Evolutionary conservation across 352 stramenopile species (phyloP).

Genomic region (Phytophthora pseudosyringae): DNA sequence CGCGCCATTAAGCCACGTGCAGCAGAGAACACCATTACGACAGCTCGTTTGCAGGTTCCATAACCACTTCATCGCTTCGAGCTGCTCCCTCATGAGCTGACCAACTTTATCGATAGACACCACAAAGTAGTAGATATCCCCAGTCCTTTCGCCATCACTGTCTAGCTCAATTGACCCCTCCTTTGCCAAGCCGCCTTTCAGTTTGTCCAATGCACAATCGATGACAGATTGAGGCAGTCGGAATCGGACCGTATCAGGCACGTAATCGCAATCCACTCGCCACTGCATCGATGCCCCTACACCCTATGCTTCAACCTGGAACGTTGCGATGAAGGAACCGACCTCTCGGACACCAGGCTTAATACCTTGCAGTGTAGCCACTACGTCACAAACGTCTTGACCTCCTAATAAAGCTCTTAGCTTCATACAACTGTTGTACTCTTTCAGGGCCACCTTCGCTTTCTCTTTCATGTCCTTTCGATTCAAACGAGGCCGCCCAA

Average conservation of each 20-base stretch:
- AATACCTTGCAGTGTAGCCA: background rate
- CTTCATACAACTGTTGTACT: conserved; percentile 11
- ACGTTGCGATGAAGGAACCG: background rate
- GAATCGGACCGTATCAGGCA: background rate
- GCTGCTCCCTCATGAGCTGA: background rate
- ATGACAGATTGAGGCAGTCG: background rate
- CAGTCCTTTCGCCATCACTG: background rate
- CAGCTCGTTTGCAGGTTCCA: background rate
- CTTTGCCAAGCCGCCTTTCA: background rate
- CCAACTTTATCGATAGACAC: too few species aligned
- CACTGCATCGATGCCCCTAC: background rate
- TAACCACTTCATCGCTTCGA: background rate
- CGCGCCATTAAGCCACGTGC: background rate
- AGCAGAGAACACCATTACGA: background rate
- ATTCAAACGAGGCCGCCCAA: background rate
- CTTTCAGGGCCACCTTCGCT: background rate
- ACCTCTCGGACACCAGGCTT: background rate
- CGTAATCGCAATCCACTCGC: background rate
- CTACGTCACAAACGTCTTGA: background rate
- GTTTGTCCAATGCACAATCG: background rate
- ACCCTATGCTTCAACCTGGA: background rate
- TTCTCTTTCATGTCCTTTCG: background rate
- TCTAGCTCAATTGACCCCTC: conserved; percentile 1
- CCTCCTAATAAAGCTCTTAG: conserved; percentile 5
- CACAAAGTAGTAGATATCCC: background rate